Evolutionary conservation across 768 basidiomycete species (phyloP).

Genomic region (Phylloporus sp.): DNA sequence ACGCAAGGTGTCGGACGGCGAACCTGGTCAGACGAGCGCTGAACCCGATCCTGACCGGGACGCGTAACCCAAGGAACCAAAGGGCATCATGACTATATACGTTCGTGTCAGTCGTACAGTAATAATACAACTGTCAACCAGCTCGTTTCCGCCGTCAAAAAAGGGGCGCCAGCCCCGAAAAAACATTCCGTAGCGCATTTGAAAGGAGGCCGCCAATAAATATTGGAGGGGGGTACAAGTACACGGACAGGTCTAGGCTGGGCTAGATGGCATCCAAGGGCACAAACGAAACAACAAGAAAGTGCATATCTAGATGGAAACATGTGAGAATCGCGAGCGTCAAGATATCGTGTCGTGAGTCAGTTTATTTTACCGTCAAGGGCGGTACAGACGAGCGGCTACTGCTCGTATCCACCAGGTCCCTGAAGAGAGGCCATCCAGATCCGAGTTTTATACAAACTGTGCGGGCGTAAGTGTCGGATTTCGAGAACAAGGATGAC

Average conservation of each 20-base stretch:
- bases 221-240: slow-evolving; percentile 23
- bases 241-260: slow-evolving; percentile 29
- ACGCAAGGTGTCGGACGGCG: slow-evolving; percentile 31
- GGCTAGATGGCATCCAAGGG: slow-evolving; percentile 28
- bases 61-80: too few relatives aligned
- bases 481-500: background rate
- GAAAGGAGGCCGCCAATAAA: slow-evolving; percentile 12
- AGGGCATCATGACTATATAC: too few relatives aligned
- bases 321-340: slow-evolving; percentile 10
- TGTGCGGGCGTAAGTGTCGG: slow-evolving; percentile 25
- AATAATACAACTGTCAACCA: slow-evolving; percentile 24
- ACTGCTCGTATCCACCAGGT: slow-evolving; percentile 41
- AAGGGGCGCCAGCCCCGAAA: background rate
- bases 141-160: slow-evolving; percentile 1
- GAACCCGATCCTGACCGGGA: too few relatives aligned
- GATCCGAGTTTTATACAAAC: slow-evolving; percentile 89
- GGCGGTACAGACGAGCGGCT: slow-evolving; percentile 14
- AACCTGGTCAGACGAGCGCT: background rate
- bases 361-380: slow-evolving; percentile 14
- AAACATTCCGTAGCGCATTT: background rate
- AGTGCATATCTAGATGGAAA: slow-evolving; percentile 33
- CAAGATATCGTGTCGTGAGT: slow-evolving; percentile 24
- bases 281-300: background rate
- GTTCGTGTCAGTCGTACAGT: slow-evolving; percentile 19
- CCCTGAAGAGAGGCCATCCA: slow-evolving; percentile 89